Percentiles rank a stretch among this genome's conserved stretches.
Evolutionary conservation across 192 early-diverging fungal genomes (phyloP).

Genomic region (Blastocladiella britannica): DNA sequence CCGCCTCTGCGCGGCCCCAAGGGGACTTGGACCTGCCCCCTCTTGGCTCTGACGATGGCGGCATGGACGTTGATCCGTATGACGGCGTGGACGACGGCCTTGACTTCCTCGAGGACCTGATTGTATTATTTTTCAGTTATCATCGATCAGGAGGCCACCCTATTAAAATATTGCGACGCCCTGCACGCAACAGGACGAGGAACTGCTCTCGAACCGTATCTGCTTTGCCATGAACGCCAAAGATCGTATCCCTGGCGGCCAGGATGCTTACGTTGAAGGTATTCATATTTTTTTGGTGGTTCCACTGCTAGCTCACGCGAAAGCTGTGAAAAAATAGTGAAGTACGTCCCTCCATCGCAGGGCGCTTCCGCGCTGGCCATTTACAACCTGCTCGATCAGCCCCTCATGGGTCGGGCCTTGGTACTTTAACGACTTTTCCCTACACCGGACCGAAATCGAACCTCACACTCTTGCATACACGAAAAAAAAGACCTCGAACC

Average conservation of each 20-base stretch:
- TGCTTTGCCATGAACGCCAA: constrained; percentile 9
- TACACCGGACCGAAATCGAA: no score
- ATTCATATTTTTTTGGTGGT: no score
- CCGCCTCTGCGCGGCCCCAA: not conserved
- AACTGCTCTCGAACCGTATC: not conserved
- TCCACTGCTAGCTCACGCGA: no score
- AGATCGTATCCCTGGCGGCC: constrained; percentile 14
- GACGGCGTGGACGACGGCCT: constrained; percentile 1
- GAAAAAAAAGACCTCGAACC: no score
- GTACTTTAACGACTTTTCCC: no score
- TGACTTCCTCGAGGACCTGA: constrained; percentile 3
- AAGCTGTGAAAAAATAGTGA: no score
- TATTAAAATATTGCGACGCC: not conserved
- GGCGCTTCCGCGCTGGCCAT: constrained; percentile 4
- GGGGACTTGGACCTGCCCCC: no score
- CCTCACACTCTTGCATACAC: no score
- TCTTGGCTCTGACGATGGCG: not conserved
- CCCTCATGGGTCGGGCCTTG: not conserved
- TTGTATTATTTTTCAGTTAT: not conserved
- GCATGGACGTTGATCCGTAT: not conserved
- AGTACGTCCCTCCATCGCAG: constrained; percentile 26
- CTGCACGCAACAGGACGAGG: not conserved
- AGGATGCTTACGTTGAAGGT: constrained; percentile 16
- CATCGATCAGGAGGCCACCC: not conserved
- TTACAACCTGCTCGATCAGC: not conserved